These are phyloP conservation scores for Hevea brasiliensis DNA, from an alignment of 345 rosid species.

Conservation along the genomic window DNA sequence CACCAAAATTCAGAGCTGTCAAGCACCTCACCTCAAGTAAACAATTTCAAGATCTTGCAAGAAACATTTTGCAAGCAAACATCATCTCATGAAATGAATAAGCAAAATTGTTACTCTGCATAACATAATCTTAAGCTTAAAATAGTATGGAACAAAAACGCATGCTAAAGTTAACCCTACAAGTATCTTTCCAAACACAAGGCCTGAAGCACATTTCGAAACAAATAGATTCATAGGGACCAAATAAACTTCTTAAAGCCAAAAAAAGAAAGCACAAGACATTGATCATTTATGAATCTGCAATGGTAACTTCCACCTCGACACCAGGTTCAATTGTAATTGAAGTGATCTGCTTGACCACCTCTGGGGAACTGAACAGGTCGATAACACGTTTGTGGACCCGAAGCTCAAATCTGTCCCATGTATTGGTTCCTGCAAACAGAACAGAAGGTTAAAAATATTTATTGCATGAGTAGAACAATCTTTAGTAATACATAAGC, in stretches of 20 bases:
- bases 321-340: conserved; percentile 69
- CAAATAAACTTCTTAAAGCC: no score
- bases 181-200: not conserved
- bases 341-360: conserved; percentile 68
- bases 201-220: not conserved
- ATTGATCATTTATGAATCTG: conserved; percentile 30
- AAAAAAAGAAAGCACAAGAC: not conserved
- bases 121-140: conserved; percentile 2
- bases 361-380: conserved; percentile 64
- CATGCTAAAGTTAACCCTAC: conserved; percentile 12
- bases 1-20: no score
- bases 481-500: not conserved
- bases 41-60: not conserved
- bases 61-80: not conserved
- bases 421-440: conserved; percentile 57
- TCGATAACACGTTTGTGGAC: conserved; percentile 64
- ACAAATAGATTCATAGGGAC: not conserved
- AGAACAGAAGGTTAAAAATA: not conserved
- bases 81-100: not conserved
- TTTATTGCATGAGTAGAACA: not conserved
- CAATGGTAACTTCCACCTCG: conserved; percentile 61
- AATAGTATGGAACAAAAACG: conserved; percentile 13
- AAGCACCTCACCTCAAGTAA: no score
- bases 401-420: conserved; percentile 59
- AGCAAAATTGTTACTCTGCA: conserved; percentile 25